Base-by-base conservation (phyloP, 108 stramenopile species). In the Nitzschia sp. region DNA sequence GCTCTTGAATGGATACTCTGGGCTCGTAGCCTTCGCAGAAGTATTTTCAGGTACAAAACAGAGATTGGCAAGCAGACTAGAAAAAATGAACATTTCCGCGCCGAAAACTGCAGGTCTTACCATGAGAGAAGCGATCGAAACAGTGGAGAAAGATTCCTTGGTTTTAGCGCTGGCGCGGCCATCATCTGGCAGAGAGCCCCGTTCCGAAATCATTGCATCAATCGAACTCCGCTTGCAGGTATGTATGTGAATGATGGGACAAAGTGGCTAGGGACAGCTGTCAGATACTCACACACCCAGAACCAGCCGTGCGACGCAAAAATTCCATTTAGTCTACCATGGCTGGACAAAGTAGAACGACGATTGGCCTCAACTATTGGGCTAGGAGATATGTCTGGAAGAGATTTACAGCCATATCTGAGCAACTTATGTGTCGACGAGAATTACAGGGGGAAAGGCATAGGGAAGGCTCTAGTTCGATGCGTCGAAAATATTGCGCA, bases 301-400 rank as follows among this genome's bases (percentile, higher is more conserved):
- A n/a, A n/a, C n/a, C 57, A 80, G 72, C 89, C 86, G 38, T 86
- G 87, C 35, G 92, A 94, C 78, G 89, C 89, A 8, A 94, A 94
- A 60, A 94, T 94, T 28, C 92, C 92, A 1, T 94, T 94, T 53
- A 84, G 79, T 51, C 77, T 90, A 54, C 93, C 88, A 46, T 94
- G 90, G 90, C 59, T 90, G 30, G 90, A 94, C 54, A 65, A 62
- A 27, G 59, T 86, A 2, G 93, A 94, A 70, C 75, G 90, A 64
- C 51, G 64, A 46, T 29, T 89, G 30, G 88, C 84, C 33, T 42
- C 75, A 11, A 51, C 72, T 29, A 55, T 87, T 34, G 79, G 81
- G 47, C 68, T 88, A 54, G 64, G 70, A 24, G 25, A 42, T 29
- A 67, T 69, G 60, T 32, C 51, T 46, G 29, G 74, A 38, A 72